Evolutionary conservation across 1,284 basidiomycete species (phyloP), one percentile per base, ranked within the genome.

Genomic region (Wolfiporia cocos): DNA sequence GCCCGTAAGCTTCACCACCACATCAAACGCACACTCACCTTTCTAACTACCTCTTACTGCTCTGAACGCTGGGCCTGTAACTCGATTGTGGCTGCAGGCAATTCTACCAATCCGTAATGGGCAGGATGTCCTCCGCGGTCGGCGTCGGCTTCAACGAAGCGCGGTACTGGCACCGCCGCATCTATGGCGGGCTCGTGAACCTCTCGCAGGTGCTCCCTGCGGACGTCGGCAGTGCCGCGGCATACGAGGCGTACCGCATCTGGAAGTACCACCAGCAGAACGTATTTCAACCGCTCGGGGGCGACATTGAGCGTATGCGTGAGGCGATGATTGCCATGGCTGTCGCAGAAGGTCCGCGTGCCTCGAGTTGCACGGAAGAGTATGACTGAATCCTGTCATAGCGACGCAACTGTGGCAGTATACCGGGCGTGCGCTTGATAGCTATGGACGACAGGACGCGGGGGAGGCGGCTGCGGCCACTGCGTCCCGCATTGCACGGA

Each of bases 171-270:
- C 78, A 83, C 57, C 63, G 68, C 37, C 69, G 72, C 26, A 73
- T 74, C 11, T 85, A 83, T 53, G 73, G 76, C 31, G 73, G 72
- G 31, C 50, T 74, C 42, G 79, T 73, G 12, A 63, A 58, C 42
- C 57, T 64, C 19, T 33, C 44, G 2, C 51, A 53, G 34, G 63
- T 80, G 57, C 55, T 64, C 6, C 74, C 78, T 2, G 52, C 59
- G n/a, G 77, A 81, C 45, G 68, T 84, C 26, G 81, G 81, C 2
- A 73, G 80, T 50, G 81, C 80, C 3, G 79, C 80, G 15, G 80
- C 78, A 1, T 84, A 82, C 54, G 78, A 82, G 54, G 78, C 76
- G 1, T 79, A 78, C 59, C 69, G 78, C 17, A 69, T 68, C 31
- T 81, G 76, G 76, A 74, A 74, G 35, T 46, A 57, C 44, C 69